A percentile compares a stretch with the other conserved stretches of the same genome.
Conservation (phyloP, 2,329 filamentous ascomycete species). For the Pseudocercospora pini-densiflorae region DNA sequence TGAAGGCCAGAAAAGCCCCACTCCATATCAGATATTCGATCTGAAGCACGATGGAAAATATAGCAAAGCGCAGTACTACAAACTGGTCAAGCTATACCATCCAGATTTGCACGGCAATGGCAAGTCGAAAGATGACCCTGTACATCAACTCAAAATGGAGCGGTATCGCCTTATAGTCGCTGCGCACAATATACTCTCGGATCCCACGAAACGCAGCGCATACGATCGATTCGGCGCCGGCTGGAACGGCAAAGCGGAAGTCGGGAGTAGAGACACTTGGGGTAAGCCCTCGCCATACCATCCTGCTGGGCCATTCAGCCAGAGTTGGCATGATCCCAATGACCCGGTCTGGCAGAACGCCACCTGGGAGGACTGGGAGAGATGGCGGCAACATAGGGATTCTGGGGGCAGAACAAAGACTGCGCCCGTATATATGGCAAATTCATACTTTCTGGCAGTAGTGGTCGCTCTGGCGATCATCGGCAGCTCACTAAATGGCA, state of each 20-base stretch:
- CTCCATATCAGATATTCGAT: constrained; percentile 88
- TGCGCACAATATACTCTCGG: constrained; percentile 85
- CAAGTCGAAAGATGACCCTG: constrained; percentile 51
- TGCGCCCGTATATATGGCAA: constrained; percentile 71
- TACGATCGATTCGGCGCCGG: constrained; percentile 85
- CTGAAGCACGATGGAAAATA: constrained; percentile 68
- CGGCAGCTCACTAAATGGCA: constrained; percentile 73
- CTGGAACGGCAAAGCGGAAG: constrained; percentile 64
- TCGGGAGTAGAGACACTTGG: constrained; percentile 24
- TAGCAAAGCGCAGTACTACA: constrained; percentile 81
- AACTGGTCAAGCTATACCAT: constrained; percentile 95
- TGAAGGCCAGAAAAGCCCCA: constrained; percentile 58
- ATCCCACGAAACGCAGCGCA: constrained; percentile 74
- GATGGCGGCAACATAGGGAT: constrained; percentile 63
- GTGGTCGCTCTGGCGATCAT: constrained; percentile 71
- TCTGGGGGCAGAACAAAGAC: constrained; percentile 48
- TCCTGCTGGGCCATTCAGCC: constrained; percentile 40
- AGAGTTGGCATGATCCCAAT: constrained; percentile 44
- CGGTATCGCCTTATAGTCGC: constrained; percentile 87
- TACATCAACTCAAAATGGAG: constrained; percentile 72
- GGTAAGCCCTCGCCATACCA: constrained; percentile 26
- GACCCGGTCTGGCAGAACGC: constrained; percentile 71
- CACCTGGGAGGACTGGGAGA: constrained; percentile 98
- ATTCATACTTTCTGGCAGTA: constrained; percentile 76
- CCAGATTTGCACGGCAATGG: constrained; percentile 63